Evolutionary conservation across 2,329 filamentous ascomycete species (phyloP).

Genomic region (Periconia macrospinosa): DNA sequence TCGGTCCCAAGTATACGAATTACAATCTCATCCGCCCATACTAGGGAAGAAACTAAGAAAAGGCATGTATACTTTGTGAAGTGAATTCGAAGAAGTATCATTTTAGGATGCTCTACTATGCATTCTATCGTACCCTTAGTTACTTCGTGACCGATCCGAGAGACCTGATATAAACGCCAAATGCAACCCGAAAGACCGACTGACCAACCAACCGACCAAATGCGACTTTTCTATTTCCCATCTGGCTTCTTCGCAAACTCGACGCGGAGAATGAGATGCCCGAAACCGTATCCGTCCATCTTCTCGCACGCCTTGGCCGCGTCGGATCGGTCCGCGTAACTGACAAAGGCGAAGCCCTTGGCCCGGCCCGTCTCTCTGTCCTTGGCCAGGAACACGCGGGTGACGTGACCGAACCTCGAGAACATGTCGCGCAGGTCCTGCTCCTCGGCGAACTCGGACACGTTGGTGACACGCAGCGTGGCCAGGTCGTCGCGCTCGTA

Average conservation of each 20-base stretch:
- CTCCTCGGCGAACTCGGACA: conserved; percentile 97
- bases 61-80: no score
- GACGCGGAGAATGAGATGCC: conserved; percentile 82
- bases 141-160: neutral
- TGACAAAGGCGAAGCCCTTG: conserved; percentile 99
- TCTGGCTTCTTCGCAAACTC: conserved; percentile 75
- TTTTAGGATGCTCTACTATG: neutral
- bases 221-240: neutral
- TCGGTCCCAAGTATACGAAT: no score
- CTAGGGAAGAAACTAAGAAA: no score
- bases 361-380: conserved; percentile 94
- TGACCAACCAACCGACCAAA: neutral
- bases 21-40: no score
- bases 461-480: conserved; percentile 96
- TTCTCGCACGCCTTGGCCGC: conserved; percentile 92
- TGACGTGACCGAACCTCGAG: conserved; percentile 94
- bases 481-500: conserved; percentile 96
- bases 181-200: neutral
- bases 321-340: conserved; percentile 86
- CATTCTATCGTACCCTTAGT: conserved; percentile 1
- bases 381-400: conserved; percentile 96
- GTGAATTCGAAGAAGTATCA: neutral
- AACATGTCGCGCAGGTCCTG: conserved; percentile 96
- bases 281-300: conserved; percentile 94
- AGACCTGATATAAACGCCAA: neutral